Evolutionary conservation across 306 rosid genomes (phyloP), one percentile per base, ranked within the genome.

Genomic region (Biancaea sappan): DNA sequence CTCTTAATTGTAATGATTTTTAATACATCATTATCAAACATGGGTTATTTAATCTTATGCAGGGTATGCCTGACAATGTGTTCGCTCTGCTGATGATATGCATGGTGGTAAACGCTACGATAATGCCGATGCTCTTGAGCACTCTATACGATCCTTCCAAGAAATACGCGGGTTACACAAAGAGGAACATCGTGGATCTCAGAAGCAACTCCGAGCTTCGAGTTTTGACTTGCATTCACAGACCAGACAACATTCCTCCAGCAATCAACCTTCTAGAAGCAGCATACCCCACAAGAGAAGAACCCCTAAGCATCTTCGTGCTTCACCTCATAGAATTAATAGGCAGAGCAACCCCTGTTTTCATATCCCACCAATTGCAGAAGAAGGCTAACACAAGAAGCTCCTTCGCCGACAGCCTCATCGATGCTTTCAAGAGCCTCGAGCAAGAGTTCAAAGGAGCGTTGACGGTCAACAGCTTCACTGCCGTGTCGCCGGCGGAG

Each of bases 281-380:
- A 1, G 18, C 81, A 4, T 78, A 78, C 66, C 95, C 94, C 1
- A 85, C 86, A 0, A 78, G 52, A 18, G 84, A 88, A 2, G 69
- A 72, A 11, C 94, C 91, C 0, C 22, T 90, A 3, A 31, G 62
- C 1, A 51, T 79, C 13, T 83, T 79, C 13, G 90, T 75, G 1
- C 88, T 92, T 3, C 95, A 90, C 28, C 90, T 92, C 3, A 75
- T 81, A 3, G 92, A 90, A 58, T 79, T 92, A 8, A 74, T 88
- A 0, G 95, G 96, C 18, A 63, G 93, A 26, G 84, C 92, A 26
- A 14, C 91, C n/a, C 91, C 96, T 0, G 6, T 90, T 10, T 86
- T 92, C 79, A 84, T 88, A 19, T 71, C 83, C 31, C 94, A 88
- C 80, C 78, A 90, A 2, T 60, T 84, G 28, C 85, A 84, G 6